Conservation (phyloP, 257 asterid species). For the Gardenia jasminoides region DNA sequence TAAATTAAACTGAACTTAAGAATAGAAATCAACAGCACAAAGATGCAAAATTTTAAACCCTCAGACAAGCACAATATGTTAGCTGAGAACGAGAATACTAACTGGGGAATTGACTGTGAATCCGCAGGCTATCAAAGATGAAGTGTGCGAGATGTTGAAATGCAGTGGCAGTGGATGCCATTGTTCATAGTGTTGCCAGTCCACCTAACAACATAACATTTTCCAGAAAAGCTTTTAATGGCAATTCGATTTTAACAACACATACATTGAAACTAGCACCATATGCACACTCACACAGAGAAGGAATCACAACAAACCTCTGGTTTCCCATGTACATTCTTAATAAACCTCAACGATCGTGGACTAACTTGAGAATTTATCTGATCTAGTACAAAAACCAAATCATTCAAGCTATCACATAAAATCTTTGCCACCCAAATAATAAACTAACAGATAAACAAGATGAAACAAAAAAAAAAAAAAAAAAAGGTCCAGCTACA, state of each 20-base stretch:
- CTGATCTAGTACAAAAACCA: constrained; percentile 63
- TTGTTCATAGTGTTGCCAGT: constrained; percentile 50
- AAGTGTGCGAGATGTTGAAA: constrained; percentile 84
- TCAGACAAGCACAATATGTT: not conserved
- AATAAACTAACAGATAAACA: not conserved
- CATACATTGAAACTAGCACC: constrained; percentile 2
- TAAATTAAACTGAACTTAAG: not conserved
- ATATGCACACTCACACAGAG: not conserved
- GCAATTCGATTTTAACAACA: not conserved
- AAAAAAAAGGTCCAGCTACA: too few relatives aligned
- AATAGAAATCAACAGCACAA: not conserved
- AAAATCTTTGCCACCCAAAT: not conserved
- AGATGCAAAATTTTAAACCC: not conserved
- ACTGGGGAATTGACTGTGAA: constrained; percentile 67
- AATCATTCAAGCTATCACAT: not conserved
- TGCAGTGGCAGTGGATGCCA: constrained; percentile 58
- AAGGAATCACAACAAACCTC: constrained; percentile 61
- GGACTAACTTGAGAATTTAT: constrained; percentile 58
- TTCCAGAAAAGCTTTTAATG: constrained; percentile 8
- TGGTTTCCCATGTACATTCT: constrained; percentile 79
- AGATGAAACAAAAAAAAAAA: too few relatives aligned
- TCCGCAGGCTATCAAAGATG: constrained; percentile 91
- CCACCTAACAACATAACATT: constrained; percentile 47
- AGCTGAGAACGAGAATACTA: constrained; percentile 20
- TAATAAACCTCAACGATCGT: constrained; percentile 64